phyloP scores from a whole-genome alignment of 169 alveolate species.

The Eimeria acervulina region DNA sequence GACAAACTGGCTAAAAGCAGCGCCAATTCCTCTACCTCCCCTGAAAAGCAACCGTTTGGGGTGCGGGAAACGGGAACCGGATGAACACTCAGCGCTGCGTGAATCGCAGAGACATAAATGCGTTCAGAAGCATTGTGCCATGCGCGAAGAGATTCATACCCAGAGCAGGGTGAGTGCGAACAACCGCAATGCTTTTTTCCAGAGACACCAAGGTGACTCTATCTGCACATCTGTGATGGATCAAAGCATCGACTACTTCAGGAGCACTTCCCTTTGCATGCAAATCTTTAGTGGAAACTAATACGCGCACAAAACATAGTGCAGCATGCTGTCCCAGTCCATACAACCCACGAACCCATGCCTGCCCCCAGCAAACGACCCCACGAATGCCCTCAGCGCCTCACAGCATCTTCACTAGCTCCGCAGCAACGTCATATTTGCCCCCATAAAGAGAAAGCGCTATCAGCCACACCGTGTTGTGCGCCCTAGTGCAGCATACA shows the following conservation, averaged over 20 bases:
- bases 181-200: background rate
- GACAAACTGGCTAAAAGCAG: background rate
- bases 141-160: background rate
- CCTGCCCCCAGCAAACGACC: background rate
- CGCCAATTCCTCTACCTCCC: background rate
- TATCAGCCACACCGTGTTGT: slow-evolving; percentile 44
- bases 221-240: background rate
- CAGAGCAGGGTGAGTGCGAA: background rate
- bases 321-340: background rate
- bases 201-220: background rate
- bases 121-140: background rate
- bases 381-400: slow-evolving; percentile 4
- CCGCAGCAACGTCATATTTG: slow-evolving; percentile 44
- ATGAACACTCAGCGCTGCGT: background rate
- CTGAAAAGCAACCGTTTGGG: background rate
- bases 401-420: slow-evolving; percentile 47
- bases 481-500: slow-evolving; percentile 54
- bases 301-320: background rate
- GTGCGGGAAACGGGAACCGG: background rate
- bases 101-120: background rate
- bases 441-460: slow-evolving; percentile 45
- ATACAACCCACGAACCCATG: background rate
- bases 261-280: background rate
- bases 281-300: background rate
- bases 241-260: background rate